phyloP scores from a whole-genome alignment of 2,329 filamentous ascomycete species.

The Didymella segeticola region DNA sequence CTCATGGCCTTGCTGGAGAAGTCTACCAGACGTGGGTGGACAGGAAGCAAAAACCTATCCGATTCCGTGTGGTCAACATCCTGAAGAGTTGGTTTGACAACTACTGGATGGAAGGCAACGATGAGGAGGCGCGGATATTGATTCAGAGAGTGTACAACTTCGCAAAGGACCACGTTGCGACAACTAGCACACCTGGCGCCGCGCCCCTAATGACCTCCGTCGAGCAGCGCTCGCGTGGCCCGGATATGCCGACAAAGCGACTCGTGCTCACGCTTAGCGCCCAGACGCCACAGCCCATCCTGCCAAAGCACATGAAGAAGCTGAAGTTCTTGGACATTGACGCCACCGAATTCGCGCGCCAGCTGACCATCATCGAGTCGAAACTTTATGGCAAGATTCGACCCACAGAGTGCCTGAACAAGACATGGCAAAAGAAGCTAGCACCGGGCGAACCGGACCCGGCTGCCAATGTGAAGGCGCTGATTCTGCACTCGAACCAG shows the following conservation, averaged over 20 bases:
- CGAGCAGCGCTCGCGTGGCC: conserved; percentile 85
- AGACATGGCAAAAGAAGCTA: conserved; percentile 98
- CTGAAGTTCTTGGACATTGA: conserved; percentile 98
- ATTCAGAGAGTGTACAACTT: conserved; percentile 91
- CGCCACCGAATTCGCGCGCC: conserved; percentile 92
- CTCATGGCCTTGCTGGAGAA: conserved; percentile 74
- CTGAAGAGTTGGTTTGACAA: conserved; percentile 98
- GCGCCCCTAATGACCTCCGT: conserved; percentile 83
- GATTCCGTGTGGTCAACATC: conserved; percentile 96
- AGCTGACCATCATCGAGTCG: conserved; percentile 96
- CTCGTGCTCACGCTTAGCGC: conserved; percentile 86
- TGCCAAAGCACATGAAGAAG: conserved; percentile 99
- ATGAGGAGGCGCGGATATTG: conserved; percentile 80
- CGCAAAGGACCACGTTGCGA: conserved; percentile 88
- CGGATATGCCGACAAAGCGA: conserved; percentile 84
- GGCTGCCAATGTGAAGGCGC: conserved; percentile 90
- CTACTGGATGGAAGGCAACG: conserved; percentile 97
- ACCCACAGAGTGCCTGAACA: conserved; percentile 94
- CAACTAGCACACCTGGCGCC: conserved; percentile 90
- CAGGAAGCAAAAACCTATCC: conserved; percentile 92
- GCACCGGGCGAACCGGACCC: conserved; percentile 81
- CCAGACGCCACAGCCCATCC: conserved; percentile 83
- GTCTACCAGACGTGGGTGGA: conserved; percentile 91
- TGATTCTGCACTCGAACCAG: conserved; percentile 97
- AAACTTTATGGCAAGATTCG: conserved; percentile 95